A percentile compares a stretch with the other conserved stretches of the same genome.
These are phyloP conservation scores for Entomortierella lignicola DNA, from an alignment of 192 early-diverging fungal genomes.

Conservation along the genomic window DNA sequence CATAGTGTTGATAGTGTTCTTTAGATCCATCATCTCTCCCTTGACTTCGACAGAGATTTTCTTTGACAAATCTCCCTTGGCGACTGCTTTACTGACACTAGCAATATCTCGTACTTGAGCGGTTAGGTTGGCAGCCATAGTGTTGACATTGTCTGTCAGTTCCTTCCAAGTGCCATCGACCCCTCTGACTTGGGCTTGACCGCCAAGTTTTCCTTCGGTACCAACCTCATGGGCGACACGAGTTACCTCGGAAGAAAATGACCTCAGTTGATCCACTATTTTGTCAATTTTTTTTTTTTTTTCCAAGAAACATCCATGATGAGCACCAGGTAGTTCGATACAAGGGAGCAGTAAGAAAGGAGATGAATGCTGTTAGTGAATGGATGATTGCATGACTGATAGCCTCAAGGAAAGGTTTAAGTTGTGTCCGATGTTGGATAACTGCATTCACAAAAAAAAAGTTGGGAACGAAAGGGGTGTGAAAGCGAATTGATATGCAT, in stretches of 20 bases:
- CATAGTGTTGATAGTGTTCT: constrained; percentile 75
- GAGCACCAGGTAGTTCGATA: constrained; percentile 20
- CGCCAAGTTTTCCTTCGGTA: constrained; percentile 66
- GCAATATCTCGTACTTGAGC: constrained; percentile 77
- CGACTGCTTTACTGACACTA: constrained; percentile 70
- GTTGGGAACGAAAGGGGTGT: too few species aligned
- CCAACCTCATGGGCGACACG: constrained; percentile 73
- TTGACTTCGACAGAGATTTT: constrained; percentile 68
- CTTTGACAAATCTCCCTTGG: constrained; percentile 70
- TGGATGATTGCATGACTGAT: too few species aligned
- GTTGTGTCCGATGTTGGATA: too few species aligned
- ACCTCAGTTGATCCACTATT: constrained; percentile 53
- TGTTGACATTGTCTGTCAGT: constrained; percentile 74
- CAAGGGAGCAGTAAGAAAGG: not conserved
- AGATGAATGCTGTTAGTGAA: too few species aligned
- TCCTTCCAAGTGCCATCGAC: constrained; percentile 78
- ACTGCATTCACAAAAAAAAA: too few species aligned
- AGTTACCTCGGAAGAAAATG: constrained; percentile 63
- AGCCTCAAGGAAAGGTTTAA: too few species aligned
- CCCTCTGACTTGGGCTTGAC: constrained; percentile 64
- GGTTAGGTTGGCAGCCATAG: constrained; percentile 74
- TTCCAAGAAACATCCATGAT: not conserved
- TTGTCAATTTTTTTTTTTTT: not conserved
- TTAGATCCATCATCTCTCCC: constrained; percentile 77
- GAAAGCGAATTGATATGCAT: not conserved